Base-by-base conservation (phyloP, 257 asterid genomes). In the Fraxinus americana region DNA sequence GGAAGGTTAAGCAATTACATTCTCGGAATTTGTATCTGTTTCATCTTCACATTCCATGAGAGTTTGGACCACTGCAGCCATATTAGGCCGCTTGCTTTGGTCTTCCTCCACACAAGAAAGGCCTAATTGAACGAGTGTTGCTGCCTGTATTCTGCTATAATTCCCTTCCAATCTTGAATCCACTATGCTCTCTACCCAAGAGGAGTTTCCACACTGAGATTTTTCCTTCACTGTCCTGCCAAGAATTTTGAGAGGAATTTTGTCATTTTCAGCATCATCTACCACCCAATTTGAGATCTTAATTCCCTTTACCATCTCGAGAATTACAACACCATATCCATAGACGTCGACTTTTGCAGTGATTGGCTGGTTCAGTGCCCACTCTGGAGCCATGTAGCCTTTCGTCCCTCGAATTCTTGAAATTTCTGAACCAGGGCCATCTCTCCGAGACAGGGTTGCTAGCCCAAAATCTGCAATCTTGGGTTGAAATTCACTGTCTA, bases 351-450 rank as follows among this genome's bases (percentile, higher is more conserved):
- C 75, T 67, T 76, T 76, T 11, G 69, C 50, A 12, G 80, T 76
- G 50, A 76, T 76, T 13, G 80, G 80, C 11, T 36, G 54, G 69
- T 48, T 69, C 25, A 67, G 45, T 29, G 67, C 63, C 80, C 80
- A 68, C 59, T 76, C 74, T 12, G 50, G 79, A 65, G 79, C 79
- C 74, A 76, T 76, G 34, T 76, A 76, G 23, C 79, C 75, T 54
- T 70, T 76, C 2, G 80, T 76, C 13, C 80, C 80, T 17, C 80
- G 17, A 32, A 76, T 76, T 48, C 36, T 68, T 16, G 75, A 41
- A 27, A 76, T 29, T 16, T 48, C 3, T 43, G 80, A 67, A 67
- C n/a, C 50, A 21, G 63, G 54, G 23, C 67, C 35, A 30, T 66
- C 75, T 67, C 75, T 19, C 4, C 67, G 65, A 8, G 39, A 67